Base-by-base conservation (phyloP, 2,329 filamentous ascomycete species). In the Neodidymelliopsis sp. region DNA sequence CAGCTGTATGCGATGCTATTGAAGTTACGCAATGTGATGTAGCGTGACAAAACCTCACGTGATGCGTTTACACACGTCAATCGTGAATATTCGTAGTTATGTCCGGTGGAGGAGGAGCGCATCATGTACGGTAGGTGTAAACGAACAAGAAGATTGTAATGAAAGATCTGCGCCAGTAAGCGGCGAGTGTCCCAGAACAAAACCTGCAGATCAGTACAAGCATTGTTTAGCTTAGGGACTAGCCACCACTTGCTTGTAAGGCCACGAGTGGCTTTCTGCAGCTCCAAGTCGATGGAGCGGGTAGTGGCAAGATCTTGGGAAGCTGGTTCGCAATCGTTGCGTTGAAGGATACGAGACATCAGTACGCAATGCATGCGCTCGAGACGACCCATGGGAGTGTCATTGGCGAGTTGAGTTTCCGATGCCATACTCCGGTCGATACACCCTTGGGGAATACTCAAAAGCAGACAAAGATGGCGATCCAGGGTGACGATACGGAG, bases 401-500 rank as follows among this genome's bases (percentile, higher is more conserved):
- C 2, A 24, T 6, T 24, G 23, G 23, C 23, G 23, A 24, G 23
- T 2, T 7, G 23, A 7, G 23, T 11, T 24, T 24, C 23, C 7
- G 7, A 7, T 7, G 23, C 23, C 23, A 24, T 24, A 11, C 23
- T 24, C 2, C 6, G 7, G 11, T 24, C 23, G 6, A 11, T 24
- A 24, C 7, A 24, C 7, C 2, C 2, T 11, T 24, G 2, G 11
- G 75, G 72, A 1, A 77, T 62, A 5, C 75, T 74, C 2, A 79
- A 61, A 60, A 78, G 67, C 2, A 78, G 59, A 11, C 63, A 73
- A 1, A 78, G 54, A 10, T 71, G 63, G 3, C 73, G 68, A 27
- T 79, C 76, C 6, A 65, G 56, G n/a, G 56, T 66, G 1, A 75
- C 56, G 7, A 77, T 64, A 0, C 74, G 70, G 23, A 70, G 72